phyloP scores from a whole-genome alignment of 179 eudicot species.

The Beta lomatogona region DNA sequence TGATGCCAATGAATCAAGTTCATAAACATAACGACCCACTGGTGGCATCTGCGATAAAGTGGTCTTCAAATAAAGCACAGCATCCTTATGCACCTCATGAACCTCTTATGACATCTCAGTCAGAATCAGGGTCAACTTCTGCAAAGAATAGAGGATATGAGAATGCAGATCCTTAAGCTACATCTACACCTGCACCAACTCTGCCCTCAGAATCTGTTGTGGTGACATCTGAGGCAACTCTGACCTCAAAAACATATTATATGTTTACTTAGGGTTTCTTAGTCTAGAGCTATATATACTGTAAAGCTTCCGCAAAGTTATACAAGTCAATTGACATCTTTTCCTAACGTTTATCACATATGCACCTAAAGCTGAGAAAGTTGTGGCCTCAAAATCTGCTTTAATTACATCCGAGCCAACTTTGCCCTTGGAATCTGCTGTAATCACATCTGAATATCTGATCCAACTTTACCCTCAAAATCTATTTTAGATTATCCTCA shows the following conservation, averaged over 20 bases:
- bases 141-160: slow-evolving; percentile 4
- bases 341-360: too few relatives aligned
- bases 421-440: neutral
- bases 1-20: slow-evolving; percentile 25
- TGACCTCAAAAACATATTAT: neutral
- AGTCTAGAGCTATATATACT: too few relatives aligned
- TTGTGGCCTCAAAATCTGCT: slow-evolving; percentile 7
- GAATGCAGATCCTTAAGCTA: slow-evolving; percentile 12
- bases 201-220: neutral
- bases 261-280: too few relatives aligned
- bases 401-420: neutral
- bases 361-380: neutral
- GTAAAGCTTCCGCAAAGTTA: too few relatives aligned
- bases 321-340: too few relatives aligned
- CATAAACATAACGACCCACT: slow-evolving; percentile 13
- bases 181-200: slow-evolving; percentile 18
- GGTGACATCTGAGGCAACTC: slow-evolving; percentile 11
- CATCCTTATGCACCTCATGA: slow-evolving; percentile 17
- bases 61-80: slow-evolving; percentile 21
- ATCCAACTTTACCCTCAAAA: slow-evolving; percentile 17
- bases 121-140: slow-evolving; percentile 18
- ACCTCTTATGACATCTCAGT: slow-evolving; percentile 8
- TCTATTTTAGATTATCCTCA: neutral
- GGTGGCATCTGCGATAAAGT: slow-evolving; percentile 20
- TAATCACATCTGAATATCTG: neutral